Evolutionary conservation across 2,329 filamentous ascomycete species (phyloP).

Genomic region (Colletotrichum somersetense): DNA sequence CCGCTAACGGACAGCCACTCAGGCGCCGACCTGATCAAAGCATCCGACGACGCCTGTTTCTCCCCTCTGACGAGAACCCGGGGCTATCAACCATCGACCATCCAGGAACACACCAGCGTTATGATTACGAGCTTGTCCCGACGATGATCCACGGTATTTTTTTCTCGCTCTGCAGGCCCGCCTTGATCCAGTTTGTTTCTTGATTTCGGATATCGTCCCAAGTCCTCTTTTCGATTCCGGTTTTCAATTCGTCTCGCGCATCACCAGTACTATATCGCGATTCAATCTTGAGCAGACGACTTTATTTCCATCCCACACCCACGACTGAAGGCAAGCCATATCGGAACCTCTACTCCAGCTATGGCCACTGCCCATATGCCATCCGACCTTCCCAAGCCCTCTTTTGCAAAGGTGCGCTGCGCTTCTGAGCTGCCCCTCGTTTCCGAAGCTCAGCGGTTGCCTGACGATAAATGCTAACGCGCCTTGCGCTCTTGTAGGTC

Average conservation of each 20-base stretch:
- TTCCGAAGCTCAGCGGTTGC: constrained; percentile 11
- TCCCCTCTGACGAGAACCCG: constrained; percentile 24
- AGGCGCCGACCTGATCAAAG: constrained; percentile 31
- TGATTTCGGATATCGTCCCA: constrained; percentile 58
- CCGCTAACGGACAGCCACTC: constrained; percentile 28
- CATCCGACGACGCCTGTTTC: constrained; percentile 21
- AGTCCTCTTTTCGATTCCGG: constrained; percentile 42
- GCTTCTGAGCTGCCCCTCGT: background rate
- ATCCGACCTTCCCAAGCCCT: constrained; percentile 68
- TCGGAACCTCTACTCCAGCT: constrained; percentile 30
- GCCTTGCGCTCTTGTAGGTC: constrained; percentile 53
- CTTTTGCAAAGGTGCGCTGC: constrained; percentile 80
- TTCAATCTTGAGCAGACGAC: constrained; percentile 31
- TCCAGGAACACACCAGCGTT: constrained; percentile 43
- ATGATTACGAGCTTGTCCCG: constrained; percentile 57
- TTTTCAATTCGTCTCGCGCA: constrained; percentile 37
- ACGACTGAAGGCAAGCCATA: constrained; percentile 12
- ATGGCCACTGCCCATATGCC: constrained; percentile 64
- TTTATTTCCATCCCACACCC: constrained; percentile 40
- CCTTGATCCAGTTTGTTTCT: constrained; percentile 67
- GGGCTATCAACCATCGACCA: constrained; percentile 30
- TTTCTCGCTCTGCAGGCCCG: constrained; percentile 62
- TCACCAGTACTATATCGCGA: constrained; percentile 38
- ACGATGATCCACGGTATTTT: constrained; percentile 69
- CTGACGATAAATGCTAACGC: constrained; percentile 41